phyloP scores from a whole-genome alignment of 805 yeast species.

The Debaryomyces hansenii region DNA sequence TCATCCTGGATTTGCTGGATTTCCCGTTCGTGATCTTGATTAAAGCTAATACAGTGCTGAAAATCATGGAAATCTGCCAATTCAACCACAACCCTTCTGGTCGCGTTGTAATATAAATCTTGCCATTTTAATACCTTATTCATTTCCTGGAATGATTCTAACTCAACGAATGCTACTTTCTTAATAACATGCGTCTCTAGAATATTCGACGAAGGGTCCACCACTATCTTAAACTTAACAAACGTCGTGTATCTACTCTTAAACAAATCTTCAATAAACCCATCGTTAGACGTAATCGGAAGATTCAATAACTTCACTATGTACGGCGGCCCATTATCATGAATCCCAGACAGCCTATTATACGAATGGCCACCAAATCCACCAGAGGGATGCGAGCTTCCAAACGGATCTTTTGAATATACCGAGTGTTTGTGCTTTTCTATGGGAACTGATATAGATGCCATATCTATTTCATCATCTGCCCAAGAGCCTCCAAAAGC shows the following conservation, averaged over 20 bases:
- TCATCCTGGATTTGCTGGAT: slow-evolving; percentile 32
- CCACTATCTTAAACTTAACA: slow-evolving; percentile 60
- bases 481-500: slow-evolving; percentile 51
- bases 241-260: slow-evolving; percentile 59
- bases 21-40: slow-evolving; percentile 32
- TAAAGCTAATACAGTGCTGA: slow-evolving; percentile 38
- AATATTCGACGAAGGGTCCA: slow-evolving; percentile 46
- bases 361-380: slow-evolving; percentile 8
- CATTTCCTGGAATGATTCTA: slow-evolving; percentile 51
- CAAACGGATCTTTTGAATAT: slow-evolving; percentile 8
- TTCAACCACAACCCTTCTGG: slow-evolving; percentile 38
- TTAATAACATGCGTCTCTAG: slow-evolving; percentile 38
- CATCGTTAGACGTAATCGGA: slow-evolving; percentile 54
- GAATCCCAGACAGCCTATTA: slow-evolving; percentile 7
- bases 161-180: slow-evolving; percentile 65
- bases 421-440: slow-evolving; percentile 23
- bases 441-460: slow-evolving; percentile 47
- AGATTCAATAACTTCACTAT: slow-evolving; percentile 63
- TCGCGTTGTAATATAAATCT: slow-evolving; percentile 52
- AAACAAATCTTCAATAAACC: slow-evolving; percentile 58
- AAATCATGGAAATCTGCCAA: slow-evolving; percentile 42
- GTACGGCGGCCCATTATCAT: slow-evolving; percentile 53
- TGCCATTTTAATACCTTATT: slow-evolving; percentile 62
- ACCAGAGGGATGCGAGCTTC: slow-evolving; percentile 6
- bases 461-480: slow-evolving; percentile 44